Base-by-base conservation (phyloP, 345 rosid species). In the Eucalyptus erythrocorys region DNA sequence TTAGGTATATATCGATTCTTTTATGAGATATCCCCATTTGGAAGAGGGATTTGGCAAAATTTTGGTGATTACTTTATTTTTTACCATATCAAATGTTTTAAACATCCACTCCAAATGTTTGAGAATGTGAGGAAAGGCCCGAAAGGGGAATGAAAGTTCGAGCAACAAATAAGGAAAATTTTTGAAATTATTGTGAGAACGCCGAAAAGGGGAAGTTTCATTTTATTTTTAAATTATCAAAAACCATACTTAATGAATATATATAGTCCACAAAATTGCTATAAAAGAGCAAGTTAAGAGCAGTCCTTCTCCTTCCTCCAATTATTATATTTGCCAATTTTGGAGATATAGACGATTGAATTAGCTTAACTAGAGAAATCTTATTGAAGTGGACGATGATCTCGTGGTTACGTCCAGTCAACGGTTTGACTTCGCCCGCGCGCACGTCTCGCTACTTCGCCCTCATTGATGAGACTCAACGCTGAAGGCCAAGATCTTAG, bases 31-130 rank as follows among this genome's bases (percentile, higher is more conserved):
- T 9, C 14, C n/a, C 15, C 14, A 61, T 61, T 61, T 12, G 68
- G 8, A 61, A 6, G 30, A 27, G 4, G 13, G 34, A 1, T 61
- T 61, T 61, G 68, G 1, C 1, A 6, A 8, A 6, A 61, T n/a
- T 13, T 3, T 6, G 1, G 0, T 61, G 68, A 27, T 27, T 61
- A 30, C 32, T 61, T 30, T 61, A 61, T 59, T 57, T 26, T 59
- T 26, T 27, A 61, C 30, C 32, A 59, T 11, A 27, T 59, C 7
- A 59, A 27, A 59, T 59, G 32, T 27, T 59, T 13, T 0, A 30
- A 59, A 1, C 71, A 61, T 13, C 34, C 9, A 30, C 0, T 61
- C 0, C 4, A 0, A 27, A 10, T 27, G 32, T 27, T 59, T 12
- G 66, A 8, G 66, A 59, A 59, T 27, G 32, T 5, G 32, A 27